Base-by-base conservation (phyloP, 2,329 filamentous ascomycete species). In the Lasiodiplodia hormozganensis region DNA sequence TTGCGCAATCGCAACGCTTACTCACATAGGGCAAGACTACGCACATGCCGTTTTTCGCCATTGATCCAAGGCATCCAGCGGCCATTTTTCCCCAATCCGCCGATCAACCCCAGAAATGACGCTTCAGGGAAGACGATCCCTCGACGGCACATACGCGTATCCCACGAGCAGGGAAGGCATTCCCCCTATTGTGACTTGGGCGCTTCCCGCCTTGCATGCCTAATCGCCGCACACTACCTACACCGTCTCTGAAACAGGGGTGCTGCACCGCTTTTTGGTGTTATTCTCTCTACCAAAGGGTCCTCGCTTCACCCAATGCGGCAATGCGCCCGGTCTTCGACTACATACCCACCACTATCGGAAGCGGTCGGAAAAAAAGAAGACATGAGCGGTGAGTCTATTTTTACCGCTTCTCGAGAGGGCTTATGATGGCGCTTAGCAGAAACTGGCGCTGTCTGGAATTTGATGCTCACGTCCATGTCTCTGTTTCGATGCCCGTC, bases 61-160 rank as follows among this genome's bases (percentile, higher is more conserved):
- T 49, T 49, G 36, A 62, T 49, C 40, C 38, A 25, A 62, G 57
- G 23, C 57, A 43, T 47, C 38, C 38, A 62, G 57, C 38, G 10
- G 23, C 23, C 40, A 34, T 16, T 34, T 36, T 38, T 3, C 25
- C 40, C n/a, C 28, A 28, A 49, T 21, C 38, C 21, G 40, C 57
- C 25, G 25, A 49, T 62, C 57, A 34, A 11, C 16, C 57, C 8
- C 40, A 18, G 40, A 40, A 34, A 18, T 10, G 28, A 6, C 18
- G 6, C 8, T 47, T 7, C 40, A 34, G 47, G 57, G 57, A 49
- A 49, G 38, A 4, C 18, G 7, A 62, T n/a, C 36, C 38, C 40
- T 23, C 40, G 11, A 14, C n/a, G 2, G n/a, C 3, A 38, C 18
- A 38, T 31, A 52, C 28, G 53, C 53, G 34, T 10, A 18, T 3